A percentile compares a stretch with the other conserved stretches of the same genome.
phyloP scores from a whole-genome alignment of 495 filamentous ascomycete genomes.

The Aspergillus avenaceus region DNA sequence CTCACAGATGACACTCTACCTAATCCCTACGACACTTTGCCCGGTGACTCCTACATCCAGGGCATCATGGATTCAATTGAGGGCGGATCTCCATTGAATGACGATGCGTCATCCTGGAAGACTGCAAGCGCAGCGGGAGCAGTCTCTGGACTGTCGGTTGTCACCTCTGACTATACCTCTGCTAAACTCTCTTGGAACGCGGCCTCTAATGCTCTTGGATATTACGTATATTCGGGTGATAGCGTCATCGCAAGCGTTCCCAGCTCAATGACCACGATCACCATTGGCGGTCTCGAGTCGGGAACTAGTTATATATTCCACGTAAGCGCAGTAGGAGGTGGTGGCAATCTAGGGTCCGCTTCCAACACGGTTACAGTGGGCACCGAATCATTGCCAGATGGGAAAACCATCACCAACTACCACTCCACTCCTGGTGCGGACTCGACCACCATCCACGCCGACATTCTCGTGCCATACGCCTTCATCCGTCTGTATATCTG shows the following conservation, averaged over 20 bases:
- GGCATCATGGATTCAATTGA: conserved; percentile 7
- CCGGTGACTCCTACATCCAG: conserved; percentile 12
- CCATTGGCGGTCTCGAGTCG: conserved; percentile 3
- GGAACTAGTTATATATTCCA: background rate
- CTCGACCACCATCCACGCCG: conserved; percentile 8
- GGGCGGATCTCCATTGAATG: conserved; percentile 5
- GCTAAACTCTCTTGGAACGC: conserved; percentile 9
- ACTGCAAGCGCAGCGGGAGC: background rate
- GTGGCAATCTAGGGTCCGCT: background rate
- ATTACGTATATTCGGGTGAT: conserved; percentile 7
- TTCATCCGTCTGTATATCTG: conserved; percentile 12
- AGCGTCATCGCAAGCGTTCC: conserved; percentile 4
- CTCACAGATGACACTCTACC: conserved; percentile 10
- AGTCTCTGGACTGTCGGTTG: conserved; percentile 3
- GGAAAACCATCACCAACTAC: conserved; percentile 6
- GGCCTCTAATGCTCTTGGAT: conserved; percentile 10
- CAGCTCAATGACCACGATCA: conserved; percentile 10
- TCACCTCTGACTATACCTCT: conserved; percentile 11
- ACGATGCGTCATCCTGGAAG: background rate
- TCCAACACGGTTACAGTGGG: conserved; percentile 6
- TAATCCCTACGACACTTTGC: conserved; percentile 15
- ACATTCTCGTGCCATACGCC: conserved; percentile 14
- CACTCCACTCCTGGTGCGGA: conserved; percentile 1
- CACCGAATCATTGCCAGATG: conserved; percentile 2
- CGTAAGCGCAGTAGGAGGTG: conserved; percentile 4